Base-by-base conservation (phyloP, 164 flowering plant species). In the Vitis rupestris region DNA sequence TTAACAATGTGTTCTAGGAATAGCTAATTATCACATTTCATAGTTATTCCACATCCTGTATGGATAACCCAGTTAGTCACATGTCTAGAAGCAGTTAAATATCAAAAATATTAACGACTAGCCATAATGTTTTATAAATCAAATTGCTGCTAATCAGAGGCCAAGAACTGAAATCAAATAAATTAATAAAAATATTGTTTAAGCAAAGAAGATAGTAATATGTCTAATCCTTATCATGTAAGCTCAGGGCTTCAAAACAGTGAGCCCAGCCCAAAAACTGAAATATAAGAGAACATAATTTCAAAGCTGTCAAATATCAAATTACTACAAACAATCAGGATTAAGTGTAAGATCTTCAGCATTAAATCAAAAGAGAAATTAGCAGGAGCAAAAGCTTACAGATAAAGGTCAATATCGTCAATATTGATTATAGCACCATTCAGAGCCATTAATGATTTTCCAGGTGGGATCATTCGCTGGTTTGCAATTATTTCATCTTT, bases 381-480 rank as follows among this genome's bases (percentile, higher is more conserved):
- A 71, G 44, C 3, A 59, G 62, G 66, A 69, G 62, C 4, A 75
- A 74, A 84, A 68, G 70, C 77, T 87, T 93, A 96, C 99, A 83
- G 70, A 79, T 84, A 88, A 70, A 96, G 93, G 80, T 96, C 99
- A 84, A 93, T 76, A 76, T 96, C 98, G 69, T 96, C 99, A 27
- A 93, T 84, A 77, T 89, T 92, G 89, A 96, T 66, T 44, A 96
- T 82, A 82, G 94, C 99, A 70, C 99, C 95, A 85, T 96, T 96
- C 69, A 96, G 70, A 74, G 97, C 99, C 97, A 96, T 86, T 75
- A 96, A 87, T 54, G 97, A 91, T 89, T 93, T 96, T 70, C 99
- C 99, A 71, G 99, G 92, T 17, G 97, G 99, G 61, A 96, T 82
- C 97, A 93, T 93, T 65, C 96, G 80, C 82, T 96, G 99, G 72